Evolutionary conservation across 305 asterid species (phyloP).

Genomic region (Fraxinus ornus): DNA sequence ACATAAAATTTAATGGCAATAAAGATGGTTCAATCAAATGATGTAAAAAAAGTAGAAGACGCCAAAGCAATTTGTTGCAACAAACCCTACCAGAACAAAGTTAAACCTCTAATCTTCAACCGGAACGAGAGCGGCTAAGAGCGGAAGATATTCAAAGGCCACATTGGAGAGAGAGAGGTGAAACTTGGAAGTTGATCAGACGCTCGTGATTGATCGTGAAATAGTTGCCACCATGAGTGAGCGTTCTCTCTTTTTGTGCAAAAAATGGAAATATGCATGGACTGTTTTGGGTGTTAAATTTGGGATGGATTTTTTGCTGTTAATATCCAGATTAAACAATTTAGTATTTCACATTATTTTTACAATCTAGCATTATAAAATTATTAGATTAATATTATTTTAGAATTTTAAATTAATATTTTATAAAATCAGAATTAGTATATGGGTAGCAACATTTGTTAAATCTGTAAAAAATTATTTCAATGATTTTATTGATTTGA

Average conservation of each 20-base stretch:
- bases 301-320: background rate
- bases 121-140: no score
- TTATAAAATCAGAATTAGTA: no score
- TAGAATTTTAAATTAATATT: background rate
- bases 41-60: no score
- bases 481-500: background rate
- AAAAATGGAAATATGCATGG: background rate
- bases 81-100: no score
- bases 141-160: background rate
- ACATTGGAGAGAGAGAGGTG: background rate
- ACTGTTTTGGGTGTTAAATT: background rate
- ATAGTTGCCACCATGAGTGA: background rate
- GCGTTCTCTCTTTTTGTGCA: background rate
- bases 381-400: no score
- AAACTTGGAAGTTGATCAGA: background rate
- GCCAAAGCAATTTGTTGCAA: no score
- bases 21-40: no score
- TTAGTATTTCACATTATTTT: no score
- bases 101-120: no score
- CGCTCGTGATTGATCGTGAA: background rate
- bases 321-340: no score
- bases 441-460: background rate
- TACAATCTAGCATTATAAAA: background rate
- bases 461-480: background rate
- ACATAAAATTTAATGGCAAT: no score